A percentile compares a stretch with the other conserved stretches of the same genome.
Evolutionary conservation across 345 rosid genomes (phyloP).

Genomic region (Lenwebbia sp.): DNA sequence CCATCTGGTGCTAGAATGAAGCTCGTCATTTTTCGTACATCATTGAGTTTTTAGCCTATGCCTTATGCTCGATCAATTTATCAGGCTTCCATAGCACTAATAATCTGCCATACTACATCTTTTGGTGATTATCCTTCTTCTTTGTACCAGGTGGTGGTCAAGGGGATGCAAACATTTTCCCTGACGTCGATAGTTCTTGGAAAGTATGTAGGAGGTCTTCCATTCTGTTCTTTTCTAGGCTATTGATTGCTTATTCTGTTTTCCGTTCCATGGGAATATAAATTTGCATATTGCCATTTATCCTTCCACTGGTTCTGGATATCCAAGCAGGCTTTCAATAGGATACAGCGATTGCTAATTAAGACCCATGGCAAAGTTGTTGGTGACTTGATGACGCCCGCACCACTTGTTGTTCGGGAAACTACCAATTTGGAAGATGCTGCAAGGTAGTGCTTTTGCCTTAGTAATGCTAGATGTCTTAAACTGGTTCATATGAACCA

Average conservation of each 20-base stretch:
- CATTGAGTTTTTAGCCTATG: neutral
- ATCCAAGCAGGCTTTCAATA: conserved; percentile 59
- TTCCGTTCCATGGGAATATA: neutral
- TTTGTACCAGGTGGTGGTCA: conserved; percentile 52
- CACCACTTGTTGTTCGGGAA: conserved; percentile 72
- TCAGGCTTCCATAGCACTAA: neutral
- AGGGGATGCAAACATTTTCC: conserved; percentile 55
- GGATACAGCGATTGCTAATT: conserved; percentile 62
- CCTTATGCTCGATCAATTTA: neutral
- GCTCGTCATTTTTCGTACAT: neutral
- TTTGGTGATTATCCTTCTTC: neutral
- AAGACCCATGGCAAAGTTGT: conserved; percentile 81
- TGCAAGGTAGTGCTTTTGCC: conserved; percentile 41
- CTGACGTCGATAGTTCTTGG: conserved; percentile 82
- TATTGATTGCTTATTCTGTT: neutral
- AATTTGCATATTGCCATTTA: neutral
- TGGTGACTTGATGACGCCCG: conserved; percentile 92
- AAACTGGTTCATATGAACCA: neutral
- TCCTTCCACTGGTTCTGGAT: neutral
- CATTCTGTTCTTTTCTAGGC: neutral
- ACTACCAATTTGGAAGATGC: conserved; percentile 82
- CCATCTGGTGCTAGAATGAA: neutral
- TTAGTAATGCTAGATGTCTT: neutral
- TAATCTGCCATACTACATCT: neutral
- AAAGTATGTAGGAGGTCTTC: conserved; percentile 36